Base-by-base conservation (phyloP, 2,329 filamentous ascomycete genomes). In the Purpureocillium takamizusanense region DNA sequence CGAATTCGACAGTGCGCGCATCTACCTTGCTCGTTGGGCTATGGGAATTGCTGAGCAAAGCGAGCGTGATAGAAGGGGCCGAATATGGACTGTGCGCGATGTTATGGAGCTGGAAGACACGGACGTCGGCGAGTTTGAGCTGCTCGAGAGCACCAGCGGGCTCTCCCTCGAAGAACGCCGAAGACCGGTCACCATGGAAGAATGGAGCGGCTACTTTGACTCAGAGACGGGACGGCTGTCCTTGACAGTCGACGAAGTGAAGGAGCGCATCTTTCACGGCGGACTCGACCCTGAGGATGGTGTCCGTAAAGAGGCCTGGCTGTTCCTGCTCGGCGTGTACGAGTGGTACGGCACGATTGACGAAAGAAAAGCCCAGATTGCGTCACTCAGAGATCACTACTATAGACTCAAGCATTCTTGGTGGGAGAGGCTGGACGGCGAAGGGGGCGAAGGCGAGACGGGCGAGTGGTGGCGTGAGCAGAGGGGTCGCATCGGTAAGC, bases 31-130 rank as follows among this genome's bases (percentile, higher is more conserved):
- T 16, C 75, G 92, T 46, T 98, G 92, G 92, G 92, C 92, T 3
- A 97, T 98, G 92, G 88, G 88, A 7, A 95, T 98, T 46, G 89
- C 92, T 0, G 94, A 98, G 59, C 92, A 98, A 65, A 90, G 89
- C 51, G 92, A 98, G 54, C 74, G 80, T 30, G 92, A 98, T 51
- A 72, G 83, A 17, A 85, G 80, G 37, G 83, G 89, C 59, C 73
- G 89, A 34, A 89, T 95, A 54, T 98, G 88, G 85, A 95, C 89
- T 0, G 90, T 87, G 1, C 81, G 81, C 46, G 92, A 98, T 62
- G 83, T 95, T 4, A 70, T 97, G 51, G 89, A 94, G 52, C 83
- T 94, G 57, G 94, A 98, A 57, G 84, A 95, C 47, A 95, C 87
- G 23, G 87, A 88, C 43, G 86, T 98, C 1, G 94, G 92, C 7